Evolutionary conservation across 345 rosid genomes (phyloP).

Genomic region (Camelina sativa): DNA sequence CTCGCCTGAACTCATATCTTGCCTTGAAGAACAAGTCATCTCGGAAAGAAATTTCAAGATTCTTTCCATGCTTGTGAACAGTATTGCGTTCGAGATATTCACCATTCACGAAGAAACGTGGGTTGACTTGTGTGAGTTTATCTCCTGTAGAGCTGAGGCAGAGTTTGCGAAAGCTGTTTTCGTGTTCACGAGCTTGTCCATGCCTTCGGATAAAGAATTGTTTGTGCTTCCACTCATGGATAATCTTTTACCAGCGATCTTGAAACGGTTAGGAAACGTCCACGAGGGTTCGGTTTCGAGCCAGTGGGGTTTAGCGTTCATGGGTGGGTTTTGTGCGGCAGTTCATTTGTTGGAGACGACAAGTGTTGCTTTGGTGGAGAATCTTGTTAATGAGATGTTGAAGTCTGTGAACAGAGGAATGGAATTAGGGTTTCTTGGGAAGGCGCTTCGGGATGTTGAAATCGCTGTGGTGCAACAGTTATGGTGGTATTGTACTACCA

Average conservation of each 20-base stretch:
- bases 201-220: slow-evolving; percentile 8
- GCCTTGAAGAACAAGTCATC: slow-evolving; percentile 15
- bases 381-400: slow-evolving; percentile 16
- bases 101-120: background rate
- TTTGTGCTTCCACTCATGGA: background rate
- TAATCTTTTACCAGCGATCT: slow-evolving; percentile 3
- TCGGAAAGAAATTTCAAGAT: background rate
- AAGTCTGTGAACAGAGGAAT: background rate
- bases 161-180: background rate
- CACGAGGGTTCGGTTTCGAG: background rate
- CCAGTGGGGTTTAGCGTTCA: slow-evolving; percentile 3
- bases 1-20: background rate
- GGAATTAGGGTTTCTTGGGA: background rate
- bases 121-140: background rate
- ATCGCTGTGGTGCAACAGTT: background rate
- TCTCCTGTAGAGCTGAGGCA: background rate
- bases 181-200: slow-evolving; percentile 2
- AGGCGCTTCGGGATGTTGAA: background rate
- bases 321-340: background rate
- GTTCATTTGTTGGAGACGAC: slow-evolving; percentile 20
- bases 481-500: background rate
- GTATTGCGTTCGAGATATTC: background rate
- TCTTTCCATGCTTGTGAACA: background rate
- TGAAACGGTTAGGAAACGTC: background rate
- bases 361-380: slow-evolving; percentile 2